phyloP scores from a whole-genome alignment of 2,329 filamentous ascomycete species.

The Colletotrichum brevisporum region DNA sequence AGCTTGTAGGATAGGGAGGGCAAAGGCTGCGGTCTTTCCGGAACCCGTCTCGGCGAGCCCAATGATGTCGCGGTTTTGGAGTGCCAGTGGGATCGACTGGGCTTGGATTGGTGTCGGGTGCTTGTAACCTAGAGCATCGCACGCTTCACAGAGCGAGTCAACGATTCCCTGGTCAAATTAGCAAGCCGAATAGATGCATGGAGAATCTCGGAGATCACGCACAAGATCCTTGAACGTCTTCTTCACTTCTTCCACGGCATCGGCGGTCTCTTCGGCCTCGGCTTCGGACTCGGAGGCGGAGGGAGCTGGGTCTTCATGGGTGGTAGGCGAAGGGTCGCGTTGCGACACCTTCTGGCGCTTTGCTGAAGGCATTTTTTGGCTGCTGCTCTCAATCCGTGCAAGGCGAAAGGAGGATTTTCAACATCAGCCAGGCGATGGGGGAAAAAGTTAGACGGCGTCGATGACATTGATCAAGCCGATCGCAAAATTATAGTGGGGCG shows the following conservation, averaged over 20 bases:
- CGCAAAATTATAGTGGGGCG: no score
- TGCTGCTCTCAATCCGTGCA: background rate
- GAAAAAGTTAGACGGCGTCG: background rate
- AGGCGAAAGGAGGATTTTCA: background rate
- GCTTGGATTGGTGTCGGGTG: conserved; percentile 90
- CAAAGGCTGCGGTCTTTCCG: conserved; percentile 97
- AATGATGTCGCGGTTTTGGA: conserved; percentile 88
- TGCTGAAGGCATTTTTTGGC: conserved; percentile 17
- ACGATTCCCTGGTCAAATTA: conserved; percentile 76
- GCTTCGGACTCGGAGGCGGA: conserved; percentile 32
- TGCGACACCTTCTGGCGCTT: conserved; percentile 34
- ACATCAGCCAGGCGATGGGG: background rate
- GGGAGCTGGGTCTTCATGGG: conserved; percentile 13
- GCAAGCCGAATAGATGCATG: background rate
- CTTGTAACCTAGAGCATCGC: conserved; percentile 85
- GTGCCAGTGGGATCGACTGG: conserved; percentile 84
- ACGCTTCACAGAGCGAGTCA: conserved; percentile 90
- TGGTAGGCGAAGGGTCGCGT: background rate
- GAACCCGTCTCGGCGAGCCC: conserved; percentile 95
- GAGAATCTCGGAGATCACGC: conserved; percentile 36
- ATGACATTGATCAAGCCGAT: background rate
- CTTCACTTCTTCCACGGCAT: conserved; percentile 48
- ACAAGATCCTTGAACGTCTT: conserved; percentile 79
- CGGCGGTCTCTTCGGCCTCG: conserved; percentile 40
- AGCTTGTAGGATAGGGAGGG: conserved; percentile 90